Conservation (phyloP, 108 stramenopile genomes). For the Cyclotella sp. region DNA sequence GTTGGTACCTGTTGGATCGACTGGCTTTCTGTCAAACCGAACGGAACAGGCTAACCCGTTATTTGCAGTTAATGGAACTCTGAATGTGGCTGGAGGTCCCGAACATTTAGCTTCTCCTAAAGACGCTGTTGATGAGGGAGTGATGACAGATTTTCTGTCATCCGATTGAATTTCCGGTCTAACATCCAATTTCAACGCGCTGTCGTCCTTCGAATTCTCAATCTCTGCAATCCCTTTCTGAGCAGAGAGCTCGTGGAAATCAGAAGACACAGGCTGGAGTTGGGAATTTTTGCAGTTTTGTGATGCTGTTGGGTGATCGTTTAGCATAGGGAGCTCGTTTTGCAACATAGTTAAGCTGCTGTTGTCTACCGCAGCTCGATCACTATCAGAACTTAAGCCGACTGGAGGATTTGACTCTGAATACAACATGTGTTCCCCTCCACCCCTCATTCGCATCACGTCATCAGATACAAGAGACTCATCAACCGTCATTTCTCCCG, state of each 20-base stretch:
- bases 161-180: background rate
- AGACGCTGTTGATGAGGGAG: slow-evolving; percentile 13
- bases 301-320: too few relatives aligned
- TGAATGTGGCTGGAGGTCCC: background rate
- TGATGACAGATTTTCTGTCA: slow-evolving; percentile 5
- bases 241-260: background rate
- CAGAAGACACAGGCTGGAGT: background rate
- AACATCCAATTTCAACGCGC: background rate
- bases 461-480: slow-evolving; percentile 19
- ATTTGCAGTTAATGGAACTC: background rate
- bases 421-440: slow-evolving; percentile 24
- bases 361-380: too few relatives aligned
- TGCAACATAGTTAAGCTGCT: too few relatives aligned
- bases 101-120: background rate
- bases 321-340: too few relatives aligned
- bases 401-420: slow-evolving; percentile 2
- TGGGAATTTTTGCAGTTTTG: background rate
- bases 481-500: background rate
- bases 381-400: background rate
- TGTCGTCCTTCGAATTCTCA: background rate
- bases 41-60: too few relatives aligned
- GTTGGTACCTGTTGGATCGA: too few relatives aligned
- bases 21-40: too few relatives aligned
- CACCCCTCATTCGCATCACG: slow-evolving; percentile 46
- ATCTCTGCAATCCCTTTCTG: background rate